Base-by-base conservation (phyloP, 495 filamentous ascomycete species). In the Aspergillus bridgeri region DNA sequence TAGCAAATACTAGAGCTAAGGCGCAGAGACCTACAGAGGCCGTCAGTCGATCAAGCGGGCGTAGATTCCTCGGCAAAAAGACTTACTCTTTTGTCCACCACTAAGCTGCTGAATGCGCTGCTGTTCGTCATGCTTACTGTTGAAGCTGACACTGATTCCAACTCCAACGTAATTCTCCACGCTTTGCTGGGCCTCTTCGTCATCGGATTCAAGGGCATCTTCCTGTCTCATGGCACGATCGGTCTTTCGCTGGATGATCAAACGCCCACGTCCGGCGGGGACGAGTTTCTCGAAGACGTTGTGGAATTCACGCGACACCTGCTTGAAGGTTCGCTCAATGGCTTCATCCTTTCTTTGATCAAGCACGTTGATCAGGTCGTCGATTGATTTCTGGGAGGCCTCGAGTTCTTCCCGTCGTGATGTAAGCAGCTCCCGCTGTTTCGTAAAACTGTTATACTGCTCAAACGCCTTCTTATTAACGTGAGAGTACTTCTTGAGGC, bases 381-480 rank as follows among this genome's bases (percentile, higher is more conserved):
- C 86, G 64, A 99, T 99, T 3, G 89, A 90, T 25, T 76, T 79
- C 59, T 95, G 91, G 6, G 86, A 89, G 3, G 81, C 83, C 58
- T 95, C 90, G 22, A 99, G 83, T 69, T 98, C 94, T 59, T 85
- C 81, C 18, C 92, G 82, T 48, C 94, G 88, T 59, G 88, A 87
- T 0, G 86, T 86, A 7, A 99, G 79, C 4, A 83, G 85, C 48
- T 96, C 90, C 5, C 93, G 87, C 69, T 97, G 91, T 54, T 86
- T 88, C 19, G 93, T 97, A 73, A 98, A 98, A 72, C 85, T 95
- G 74, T 91, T 93, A 79, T 97, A 98, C 71, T 99, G 94, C 71
- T 99, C 95, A 60, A 97, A 96, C 0, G 94, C 94, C 71, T 99
- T 99, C 76, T 98, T 99, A 82, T 99, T 99, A 67, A 99, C 91